Base-by-base conservation (phyloP, 73 alveolate genomes). In the Paraurostyla sp. region DNA sequence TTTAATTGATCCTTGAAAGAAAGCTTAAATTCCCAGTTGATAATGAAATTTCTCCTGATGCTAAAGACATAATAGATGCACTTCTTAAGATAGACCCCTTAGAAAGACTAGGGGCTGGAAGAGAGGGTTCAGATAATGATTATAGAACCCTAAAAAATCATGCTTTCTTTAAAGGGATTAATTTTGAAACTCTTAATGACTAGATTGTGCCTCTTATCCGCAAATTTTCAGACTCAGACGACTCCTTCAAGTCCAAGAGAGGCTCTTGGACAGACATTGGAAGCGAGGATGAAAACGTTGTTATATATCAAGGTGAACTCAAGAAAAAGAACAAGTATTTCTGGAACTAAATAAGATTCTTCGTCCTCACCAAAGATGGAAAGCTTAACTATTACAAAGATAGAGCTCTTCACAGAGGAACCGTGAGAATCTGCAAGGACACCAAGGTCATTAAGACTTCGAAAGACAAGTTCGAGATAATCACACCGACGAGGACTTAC, bases 51-150 rank as follows among this genome's bases (percentile, higher is more conserved):
- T 27, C 50, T 35, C 27, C 84, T 25, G 98, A 92, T 22, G 99
- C 98, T 2, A 89, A 85, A 62, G 99, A 97, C 82, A 80, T 97
- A 46, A 88, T 93, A 0, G 52, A 46, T 6, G 76, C 78, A 35
- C 56, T 96, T 11, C 80, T 96, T 0, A 60, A 69, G 32, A 49
- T 71, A 25, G 96, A 96, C 59, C 94, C 95, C 6, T 2, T 41
- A 13, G 84, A 82, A 49, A 92, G 99, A 81, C 91, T 95, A 33
- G 98, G 97, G 0, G 99, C 98, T 25, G 99, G 98, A 6, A 83
- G 7, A 27, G 52, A 49, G 13, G 95, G 95, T 9, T 29, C 90
- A 25, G 71, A 45, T 20, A 71, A 58, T 25, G 93, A 91, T 46
- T 68, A 49, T 33, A 38, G 45, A 0, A 75, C 90, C 20, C 85